Conservation (phyloP, 2,329 filamentous ascomycete genomes). For the Colletotrichum tropicicola region DNA sequence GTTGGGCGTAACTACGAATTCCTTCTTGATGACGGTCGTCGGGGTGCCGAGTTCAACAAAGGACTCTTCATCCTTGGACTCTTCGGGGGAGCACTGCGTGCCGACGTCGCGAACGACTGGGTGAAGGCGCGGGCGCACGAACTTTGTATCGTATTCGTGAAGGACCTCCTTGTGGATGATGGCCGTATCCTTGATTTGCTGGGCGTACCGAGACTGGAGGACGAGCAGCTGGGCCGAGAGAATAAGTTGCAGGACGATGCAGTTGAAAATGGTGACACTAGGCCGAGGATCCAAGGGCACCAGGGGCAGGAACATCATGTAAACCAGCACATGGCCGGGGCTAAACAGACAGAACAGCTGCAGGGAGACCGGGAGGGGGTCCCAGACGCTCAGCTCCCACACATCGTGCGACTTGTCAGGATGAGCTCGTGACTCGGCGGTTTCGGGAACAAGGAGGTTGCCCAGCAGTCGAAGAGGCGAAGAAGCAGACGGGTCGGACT, state of each 20-base stretch:
- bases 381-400: slow-evolving; percentile 95
- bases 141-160: slow-evolving; percentile 96
- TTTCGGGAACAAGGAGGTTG: slow-evolving; percentile 71
- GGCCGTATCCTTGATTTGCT: slow-evolving; percentile 84
- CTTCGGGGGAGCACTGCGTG: slow-evolving; percentile 74
- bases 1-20: slow-evolving; percentile 85
- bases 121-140: slow-evolving; percentile 89
- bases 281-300: slow-evolving; percentile 79
- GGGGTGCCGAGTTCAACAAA: slow-evolving; percentile 62
- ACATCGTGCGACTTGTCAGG: slow-evolving; percentile 86
- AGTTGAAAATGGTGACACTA: slow-evolving; percentile 86
- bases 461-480: slow-evolving; percentile 83
- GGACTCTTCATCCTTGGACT: slow-evolving; percentile 50
- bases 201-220: slow-evolving; percentile 78
- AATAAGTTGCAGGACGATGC: slow-evolving; percentile 77
- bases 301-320: slow-evolving; percentile 87
- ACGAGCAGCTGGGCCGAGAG: slow-evolving; percentile 81
- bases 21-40: slow-evolving; percentile 72
- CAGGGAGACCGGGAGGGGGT: slow-evolving; percentile 85
- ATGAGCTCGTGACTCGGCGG: slow-evolving; percentile 84
- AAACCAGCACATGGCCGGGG: slow-evolving; percentile 90
- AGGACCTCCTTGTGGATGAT: slow-evolving; percentile 92
- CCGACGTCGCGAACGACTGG: slow-evolving; percentile 80
- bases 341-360: slow-evolving; percentile 91
- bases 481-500: slow-evolving; percentile 80